Base-by-base conservation (phyloP, 768 basidiomycete species). In the Pulveroboletus sp. region DNA sequence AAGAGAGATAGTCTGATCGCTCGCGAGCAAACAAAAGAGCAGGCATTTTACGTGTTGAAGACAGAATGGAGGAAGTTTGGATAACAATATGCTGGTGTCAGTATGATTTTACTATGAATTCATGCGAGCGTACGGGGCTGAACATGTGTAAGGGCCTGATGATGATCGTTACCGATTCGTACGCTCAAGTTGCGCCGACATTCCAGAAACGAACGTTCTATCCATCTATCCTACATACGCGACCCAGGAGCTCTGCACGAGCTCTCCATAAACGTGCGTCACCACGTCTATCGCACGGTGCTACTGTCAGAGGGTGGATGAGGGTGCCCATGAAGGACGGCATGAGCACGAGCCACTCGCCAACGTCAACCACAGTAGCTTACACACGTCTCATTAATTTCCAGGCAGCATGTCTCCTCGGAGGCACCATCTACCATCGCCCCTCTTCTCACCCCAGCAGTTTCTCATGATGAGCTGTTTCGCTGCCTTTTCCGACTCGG, bases 381-480 rank as follows among this genome's bases (percentile, higher is more conserved):
- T 49, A 43, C 54, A 43, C 52, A 54, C 41, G 52, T 51, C 54
- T 55, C 39, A 56, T 65, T 63, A 63, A 63, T 65, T 54, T 63
- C 54, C 51, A 52, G 56, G 44, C 15, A 62, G 48, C 51, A 63
- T 54, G 56, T 63, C 63, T 47, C 62, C 63, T 54, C 56, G 60
- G 40, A 41, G 60, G 41, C 14, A 18, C 45, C 62, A 64, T 35
- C 63, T 57, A 8, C 50, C 58, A 47, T 51, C 43, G 5, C 52
- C 56, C 49, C 60, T 56, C 43, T 60, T 63, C 33, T 60, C 60
- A 2, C 58, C 55, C 61, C 61, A 63, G 30, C 63, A 65, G 45
- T 65, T 65, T 37, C 62, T 57, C 56, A 45, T 51, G 11, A 64
- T 65, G 1, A 64, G 49, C 10, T 54, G 61, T 12, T 64, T 65